phyloP scores from a whole-genome alignment of 176 grass and related monocot species.

The Zea mays region DNA sequence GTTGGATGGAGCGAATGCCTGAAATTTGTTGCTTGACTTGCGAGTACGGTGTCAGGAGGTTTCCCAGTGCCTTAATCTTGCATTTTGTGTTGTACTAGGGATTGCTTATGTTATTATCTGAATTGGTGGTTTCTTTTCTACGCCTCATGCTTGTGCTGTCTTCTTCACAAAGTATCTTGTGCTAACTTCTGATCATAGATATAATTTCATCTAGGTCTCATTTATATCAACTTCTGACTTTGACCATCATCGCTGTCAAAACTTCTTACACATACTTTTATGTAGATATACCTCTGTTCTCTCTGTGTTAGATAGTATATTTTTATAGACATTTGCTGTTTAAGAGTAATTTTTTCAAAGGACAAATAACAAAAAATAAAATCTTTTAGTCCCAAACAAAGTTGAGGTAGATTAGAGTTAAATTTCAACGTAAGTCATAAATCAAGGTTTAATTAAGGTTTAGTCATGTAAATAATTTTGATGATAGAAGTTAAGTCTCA shows the following conservation, averaged over 20 bases:
- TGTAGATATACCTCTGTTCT: no score
- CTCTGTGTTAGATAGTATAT: no score
- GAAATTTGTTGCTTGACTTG: constrained; percentile 12
- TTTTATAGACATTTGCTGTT: no score
- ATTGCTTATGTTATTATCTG: constrained; percentile 10
- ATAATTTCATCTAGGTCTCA: neutral
- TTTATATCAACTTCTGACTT: neutral
- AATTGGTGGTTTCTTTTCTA: neutral
- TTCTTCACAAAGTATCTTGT: neutral
- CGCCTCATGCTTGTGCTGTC: neutral
- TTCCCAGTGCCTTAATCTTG: neutral
- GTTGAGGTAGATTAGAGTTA: no score
- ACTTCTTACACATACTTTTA: neutral
- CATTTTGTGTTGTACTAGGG: constrained; percentile 11
- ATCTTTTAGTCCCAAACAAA: no score
- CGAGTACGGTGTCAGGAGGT: neutral
- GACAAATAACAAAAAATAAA: no score
- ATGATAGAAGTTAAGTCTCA: no score
- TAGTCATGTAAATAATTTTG: no score
- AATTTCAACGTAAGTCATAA: no score
- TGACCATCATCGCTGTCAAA: neutral
- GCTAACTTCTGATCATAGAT: neutral
- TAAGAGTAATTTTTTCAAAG: no score
- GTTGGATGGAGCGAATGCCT: neutral
- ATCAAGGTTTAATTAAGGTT: no score